Conservation (phyloP, 805 yeast genomes). For the Hanseniaspora thailandica region DNA sequence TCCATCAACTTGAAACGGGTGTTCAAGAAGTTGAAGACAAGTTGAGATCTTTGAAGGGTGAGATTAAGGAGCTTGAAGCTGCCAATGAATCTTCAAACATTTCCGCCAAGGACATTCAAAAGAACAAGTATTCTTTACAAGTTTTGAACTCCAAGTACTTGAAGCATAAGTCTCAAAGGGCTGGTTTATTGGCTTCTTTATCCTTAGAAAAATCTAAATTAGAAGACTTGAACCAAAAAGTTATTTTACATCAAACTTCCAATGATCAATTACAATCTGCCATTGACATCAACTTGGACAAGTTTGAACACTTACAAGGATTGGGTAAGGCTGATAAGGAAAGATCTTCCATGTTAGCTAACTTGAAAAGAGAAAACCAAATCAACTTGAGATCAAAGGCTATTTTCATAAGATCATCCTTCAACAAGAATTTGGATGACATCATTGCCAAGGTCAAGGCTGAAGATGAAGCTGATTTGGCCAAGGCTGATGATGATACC, state of each 20-base stretch:
- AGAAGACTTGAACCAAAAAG: conserved; percentile 31
- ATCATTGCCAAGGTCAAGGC: conserved; percentile 20
- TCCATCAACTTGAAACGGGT: conserved; percentile 29
- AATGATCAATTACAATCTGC: conserved; percentile 29
- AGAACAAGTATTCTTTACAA: conserved; percentile 26
- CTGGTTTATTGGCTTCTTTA: conserved; percentile 30
- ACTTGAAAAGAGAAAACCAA: conserved; percentile 20
- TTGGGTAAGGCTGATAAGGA: conserved; percentile 32
- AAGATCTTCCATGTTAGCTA: conserved; percentile 21
- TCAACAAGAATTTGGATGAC: conserved; percentile 27
- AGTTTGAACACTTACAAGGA: conserved; percentile 31
- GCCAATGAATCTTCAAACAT: conserved; percentile 23
- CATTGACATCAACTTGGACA: conserved; percentile 30
- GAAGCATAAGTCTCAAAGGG: conserved; percentile 25
- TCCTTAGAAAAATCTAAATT: conserved; percentile 29
- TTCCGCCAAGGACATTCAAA: conserved; percentile 23
- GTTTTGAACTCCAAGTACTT: conserved; percentile 26
- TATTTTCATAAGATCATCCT: conserved; percentile 21
- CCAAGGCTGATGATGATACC: conserved; percentile 15
- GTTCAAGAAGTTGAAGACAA: conserved; percentile 26
- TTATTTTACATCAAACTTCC: conserved; percentile 30
- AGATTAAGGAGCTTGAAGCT: neutral
- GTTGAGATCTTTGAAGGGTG: conserved; percentile 18
- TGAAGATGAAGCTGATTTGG: conserved; percentile 16
- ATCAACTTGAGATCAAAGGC: conserved; percentile 12